phyloP scores from a whole-genome alignment of 768 basidiomycete species.

The Cubamyces lactineus region DNA sequence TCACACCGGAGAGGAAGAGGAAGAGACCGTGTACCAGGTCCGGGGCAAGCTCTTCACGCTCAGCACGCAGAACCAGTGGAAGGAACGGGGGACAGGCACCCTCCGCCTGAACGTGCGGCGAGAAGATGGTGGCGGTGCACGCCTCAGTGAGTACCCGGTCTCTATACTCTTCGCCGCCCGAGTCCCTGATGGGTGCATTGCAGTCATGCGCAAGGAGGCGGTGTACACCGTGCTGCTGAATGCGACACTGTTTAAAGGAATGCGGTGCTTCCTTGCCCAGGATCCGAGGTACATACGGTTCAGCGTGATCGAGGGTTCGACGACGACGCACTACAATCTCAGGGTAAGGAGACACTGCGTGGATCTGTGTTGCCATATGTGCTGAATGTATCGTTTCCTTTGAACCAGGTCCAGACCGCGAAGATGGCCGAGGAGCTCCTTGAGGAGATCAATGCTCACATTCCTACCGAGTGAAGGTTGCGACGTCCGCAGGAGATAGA shows the following conservation, averaged over 20 bases:
- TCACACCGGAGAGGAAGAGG: conserved; percentile 81
- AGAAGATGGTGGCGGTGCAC: conserved; percentile 67
- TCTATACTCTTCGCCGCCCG: conserved; percentile 7
- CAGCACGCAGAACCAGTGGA: conserved; percentile 65
- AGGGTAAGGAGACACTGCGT: conserved; percentile 50
- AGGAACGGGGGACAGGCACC: conserved; percentile 74
- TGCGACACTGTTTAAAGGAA: conserved; percentile 75
- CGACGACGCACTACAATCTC: conserved; percentile 72
- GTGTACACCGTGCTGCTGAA: conserved; percentile 77
- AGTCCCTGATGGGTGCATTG: conserved; percentile 12
- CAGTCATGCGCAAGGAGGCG: conserved; percentile 88
- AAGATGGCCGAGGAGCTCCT: conserved; percentile 74
- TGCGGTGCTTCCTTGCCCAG: conserved; percentile 72
- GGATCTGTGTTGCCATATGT: neutral
- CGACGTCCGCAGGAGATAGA: neutral
- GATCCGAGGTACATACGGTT: conserved; percentile 82
- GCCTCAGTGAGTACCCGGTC: conserved; percentile 54
- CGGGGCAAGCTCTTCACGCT: conserved; percentile 76
- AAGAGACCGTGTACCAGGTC: conserved; percentile 74
- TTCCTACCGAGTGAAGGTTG: conserved; percentile 34
- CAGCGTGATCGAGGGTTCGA: conserved; percentile 66
- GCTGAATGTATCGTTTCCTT: neutral
- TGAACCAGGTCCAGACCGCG: conserved; percentile 59
- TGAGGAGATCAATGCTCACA: conserved; percentile 52
- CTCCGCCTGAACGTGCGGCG: conserved; percentile 69